These are phyloP conservation scores for Neurospora tetrasperma DNA, from an alignment of 495 filamentous ascomycete species.

Conservation along the genomic window DNA sequence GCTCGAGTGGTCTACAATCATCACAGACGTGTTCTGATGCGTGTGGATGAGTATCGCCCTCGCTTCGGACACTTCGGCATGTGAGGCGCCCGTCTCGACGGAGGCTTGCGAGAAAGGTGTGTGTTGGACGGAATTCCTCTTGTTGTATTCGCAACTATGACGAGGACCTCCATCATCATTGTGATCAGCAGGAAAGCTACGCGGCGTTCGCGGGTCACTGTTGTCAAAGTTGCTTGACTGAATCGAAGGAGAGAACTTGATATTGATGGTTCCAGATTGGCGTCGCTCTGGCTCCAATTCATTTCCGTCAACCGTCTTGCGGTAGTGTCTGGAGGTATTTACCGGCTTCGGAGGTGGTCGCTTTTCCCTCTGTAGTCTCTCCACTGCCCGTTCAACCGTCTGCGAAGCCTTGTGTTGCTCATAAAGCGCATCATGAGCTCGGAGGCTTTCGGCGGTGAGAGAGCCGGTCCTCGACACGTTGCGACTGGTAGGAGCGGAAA, in stretches of 20 bases:
- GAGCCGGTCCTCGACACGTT: conserved; percentile 56
- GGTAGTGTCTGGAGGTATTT: background rate
- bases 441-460: conserved; percentile 55
- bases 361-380: conserved; percentile 17
- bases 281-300: conserved; percentile 9
- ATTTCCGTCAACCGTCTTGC: background rate
- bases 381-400: conserved; percentile 16
- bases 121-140: conserved; percentile 39
- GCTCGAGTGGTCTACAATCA: conserved; percentile 63
- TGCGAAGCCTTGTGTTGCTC: conserved; percentile 23
- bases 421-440: conserved; percentile 43
- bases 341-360: background rate
- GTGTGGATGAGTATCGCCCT: conserved; percentile 73
- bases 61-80: conserved; percentile 61
- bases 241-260: conserved; percentile 12
- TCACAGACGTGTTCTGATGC: conserved; percentile 74
- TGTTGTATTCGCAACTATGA: conserved; percentile 9
- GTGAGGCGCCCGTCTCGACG: conserved; percentile 43
- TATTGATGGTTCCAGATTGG: conserved; percentile 15
- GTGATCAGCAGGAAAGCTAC: conserved; percentile 19
- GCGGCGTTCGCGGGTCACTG: background rate
- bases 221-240: conserved; percentile 20
- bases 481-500: conserved; percentile 61
- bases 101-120: conserved; percentile 51
- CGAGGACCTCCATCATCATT: conserved; percentile 29